phyloP scores from a whole-genome alignment of 495 filamentous ascomycete species.

The Podospora conica region DNA sequence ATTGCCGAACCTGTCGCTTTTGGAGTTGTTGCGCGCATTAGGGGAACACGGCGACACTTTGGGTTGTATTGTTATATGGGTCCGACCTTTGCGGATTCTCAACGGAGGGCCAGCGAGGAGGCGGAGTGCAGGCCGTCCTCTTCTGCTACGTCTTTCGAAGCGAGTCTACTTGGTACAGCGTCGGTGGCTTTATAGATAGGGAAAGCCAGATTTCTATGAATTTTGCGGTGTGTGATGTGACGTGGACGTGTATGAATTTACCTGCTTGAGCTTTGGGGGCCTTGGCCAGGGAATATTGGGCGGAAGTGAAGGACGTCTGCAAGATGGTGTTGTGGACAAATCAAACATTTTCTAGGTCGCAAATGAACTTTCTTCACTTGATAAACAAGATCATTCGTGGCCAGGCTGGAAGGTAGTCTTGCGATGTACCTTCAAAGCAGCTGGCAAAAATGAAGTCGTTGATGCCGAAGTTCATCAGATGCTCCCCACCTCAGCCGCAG shows the following conservation, averaged over 20 bases:
- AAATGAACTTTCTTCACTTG: not conserved
- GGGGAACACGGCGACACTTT: not conserved
- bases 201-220: not conserved
- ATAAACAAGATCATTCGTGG: not conserved
- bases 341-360: too few species aligned
- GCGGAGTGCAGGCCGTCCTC: slow-evolving; percentile 21
- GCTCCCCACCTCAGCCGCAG: not conserved
- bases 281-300: not conserved
- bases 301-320: not conserved
- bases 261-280: not conserved
- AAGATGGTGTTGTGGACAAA: too few species aligned
- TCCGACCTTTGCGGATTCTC: not conserved
- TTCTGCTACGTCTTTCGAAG: not conserved
- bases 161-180: not conserved
- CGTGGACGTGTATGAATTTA: too few species aligned
- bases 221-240: not conserved
- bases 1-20: slow-evolving; percentile 17
- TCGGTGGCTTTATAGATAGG: not conserved
- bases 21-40: slow-evolving; percentile 1
- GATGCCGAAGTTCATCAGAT: not conserved
- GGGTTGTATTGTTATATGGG: slow-evolving; percentile 1
- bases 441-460: not conserved
- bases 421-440: not conserved
- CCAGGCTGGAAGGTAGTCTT: not conserved
- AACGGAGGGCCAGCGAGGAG: not conserved